Conservation (phyloP, 441 rosid genomes). For the Manihot esculenta region DNA sequence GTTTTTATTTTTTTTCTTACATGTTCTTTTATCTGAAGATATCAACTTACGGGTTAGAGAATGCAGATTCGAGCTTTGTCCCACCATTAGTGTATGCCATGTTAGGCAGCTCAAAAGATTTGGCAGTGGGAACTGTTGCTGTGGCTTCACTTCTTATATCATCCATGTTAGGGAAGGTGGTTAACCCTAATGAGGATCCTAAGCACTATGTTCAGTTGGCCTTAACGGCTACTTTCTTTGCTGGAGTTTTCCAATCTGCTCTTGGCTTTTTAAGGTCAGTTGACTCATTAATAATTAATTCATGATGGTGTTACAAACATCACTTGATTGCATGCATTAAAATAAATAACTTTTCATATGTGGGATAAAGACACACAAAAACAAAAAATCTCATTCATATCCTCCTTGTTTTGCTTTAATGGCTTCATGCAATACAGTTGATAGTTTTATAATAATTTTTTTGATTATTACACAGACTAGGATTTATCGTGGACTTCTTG, state of each 20-base stretch:
- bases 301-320: not conserved
- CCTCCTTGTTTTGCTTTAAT: too few relatives aligned
- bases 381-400: too few relatives aligned
- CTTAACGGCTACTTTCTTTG: conserved; percentile 79
- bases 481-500: conserved; percentile 82
- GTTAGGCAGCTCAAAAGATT: conserved; percentile 82
- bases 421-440: too few relatives aligned
- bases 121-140: conserved; percentile 85
- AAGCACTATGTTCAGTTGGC: conserved; percentile 73
- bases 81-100: conserved; percentile 82
- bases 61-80: conserved; percentile 79
- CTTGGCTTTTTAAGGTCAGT: conserved; percentile 71
- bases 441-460: not conserved
- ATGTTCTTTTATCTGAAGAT: not conserved
- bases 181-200: conserved; percentile 56
- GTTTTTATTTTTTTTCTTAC: too few relatives aligned
- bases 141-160: conserved; percentile 72
- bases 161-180: conserved; percentile 69
- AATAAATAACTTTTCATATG: not conserved
- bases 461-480: conserved; percentile 51
- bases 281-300: too few relatives aligned
- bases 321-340: not conserved
- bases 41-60: not conserved
- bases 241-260: conserved; percentile 75
- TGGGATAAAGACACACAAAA: not conserved